Base-by-base conservation (phyloP, 768 basidiomycete species). In the Gloeopeniophorella convolvens region DNA sequence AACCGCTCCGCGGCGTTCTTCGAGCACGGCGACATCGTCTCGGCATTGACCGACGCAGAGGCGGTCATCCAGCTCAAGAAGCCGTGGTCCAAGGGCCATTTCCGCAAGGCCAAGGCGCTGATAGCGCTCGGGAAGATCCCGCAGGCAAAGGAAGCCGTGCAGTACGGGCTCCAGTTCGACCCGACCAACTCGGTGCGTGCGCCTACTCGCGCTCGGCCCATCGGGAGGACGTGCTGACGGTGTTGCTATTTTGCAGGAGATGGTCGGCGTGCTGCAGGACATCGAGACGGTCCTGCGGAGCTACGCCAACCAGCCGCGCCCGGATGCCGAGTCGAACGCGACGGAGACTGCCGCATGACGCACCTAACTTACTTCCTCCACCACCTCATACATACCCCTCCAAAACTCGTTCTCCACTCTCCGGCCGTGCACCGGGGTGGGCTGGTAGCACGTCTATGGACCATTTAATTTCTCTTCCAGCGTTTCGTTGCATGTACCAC, bases 1-100 rank as follows among this genome's bases (percentile, higher is more conserved):
- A 99, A 99, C 66, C 80, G 96, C 44, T 89, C 90, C 13, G 90
- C 93, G 0, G 85, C 96, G 7, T 85, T 84, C 67, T 78, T 80
- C 50, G 88, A 89, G 55, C 68, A 79, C 12, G 80, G 79, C 9
- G 89, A 94, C 65, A 84, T 72, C 59, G 73, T 90, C 43, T 76
- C 79, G 20, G 85, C 92, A 4, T 69, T 94, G 7, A 82, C 82
- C 23, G 96, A 99, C 62, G 93, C 96, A 0, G 93, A 98, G 49
- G 82, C 83, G 2, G 92, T 97, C 61, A 84, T 96, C 34, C 68
- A 78, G 56, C 70, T 96, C 44, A 87, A 91, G 61, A 74, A 83
- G 48, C 82, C 81, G 37, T 98, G 95, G 94, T 80, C 87, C 60
- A 99, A 98, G 63, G 96, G 93, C 0, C 89, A 97, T 66, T 96